phyloP scores from a whole-genome alignment of 2,329 filamentous ascomycete species.

The Penicillium sp. region DNA sequence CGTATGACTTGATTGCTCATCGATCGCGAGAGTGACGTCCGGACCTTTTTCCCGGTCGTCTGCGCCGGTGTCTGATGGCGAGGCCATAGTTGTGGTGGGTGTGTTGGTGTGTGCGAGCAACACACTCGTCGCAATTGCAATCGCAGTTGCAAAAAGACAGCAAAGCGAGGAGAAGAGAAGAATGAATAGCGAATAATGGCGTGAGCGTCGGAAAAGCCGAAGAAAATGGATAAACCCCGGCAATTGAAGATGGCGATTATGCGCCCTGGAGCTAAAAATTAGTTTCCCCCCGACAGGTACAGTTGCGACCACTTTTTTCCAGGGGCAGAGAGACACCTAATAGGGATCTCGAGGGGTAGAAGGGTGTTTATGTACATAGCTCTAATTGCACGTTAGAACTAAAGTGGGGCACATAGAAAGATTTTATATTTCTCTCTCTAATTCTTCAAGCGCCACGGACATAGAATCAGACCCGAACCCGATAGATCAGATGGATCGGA shows the following conservation, averaged over 20 bases:
- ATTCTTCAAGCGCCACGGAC: neutral
- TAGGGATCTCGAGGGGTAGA: neutral
- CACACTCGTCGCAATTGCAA: neutral
- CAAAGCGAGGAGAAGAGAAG: neutral
- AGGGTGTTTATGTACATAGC: neutral
- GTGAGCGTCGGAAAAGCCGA: constrained; percentile 3
- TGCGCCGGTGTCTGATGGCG: neutral
- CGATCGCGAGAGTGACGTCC: constrained; percentile 5
- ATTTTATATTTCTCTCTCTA: neutral
- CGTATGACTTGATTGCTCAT: constrained; percentile 16
- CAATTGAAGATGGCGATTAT: neutral
- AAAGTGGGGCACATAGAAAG: neutral
- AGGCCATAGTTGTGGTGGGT: neutral
- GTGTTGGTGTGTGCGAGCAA: neutral
- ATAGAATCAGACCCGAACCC: neutral
- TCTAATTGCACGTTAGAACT: neutral
- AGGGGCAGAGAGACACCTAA: neutral
- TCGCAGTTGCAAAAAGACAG: neutral
- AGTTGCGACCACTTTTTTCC: neutral
- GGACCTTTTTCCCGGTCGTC: constrained; percentile 26
- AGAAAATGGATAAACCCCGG: neutral
- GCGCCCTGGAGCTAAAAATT: constrained; percentile 3
- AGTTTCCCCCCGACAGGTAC: neutral
- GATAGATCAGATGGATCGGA: neutral
- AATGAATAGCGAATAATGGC: too few species aligned